Evolutionary conservation across 495 filamentous ascomycete genomes (phyloP).

Genomic region (Amphirosellinia nigrospora): DNA sequence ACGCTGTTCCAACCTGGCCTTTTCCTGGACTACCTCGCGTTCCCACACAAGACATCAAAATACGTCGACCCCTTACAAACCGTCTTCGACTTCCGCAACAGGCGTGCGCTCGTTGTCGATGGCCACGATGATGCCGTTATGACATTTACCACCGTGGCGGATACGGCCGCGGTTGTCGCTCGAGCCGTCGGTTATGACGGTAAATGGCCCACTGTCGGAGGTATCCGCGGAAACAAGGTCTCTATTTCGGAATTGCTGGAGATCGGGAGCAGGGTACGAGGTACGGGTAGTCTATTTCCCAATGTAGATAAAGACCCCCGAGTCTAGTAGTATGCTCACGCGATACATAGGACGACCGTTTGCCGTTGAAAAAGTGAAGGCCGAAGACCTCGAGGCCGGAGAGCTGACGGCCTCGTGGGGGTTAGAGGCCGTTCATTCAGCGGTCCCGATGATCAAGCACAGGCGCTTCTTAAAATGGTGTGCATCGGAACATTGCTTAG

Average conservation of each 20-base stretch:
- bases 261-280: conserved; percentile 57
- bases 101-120: conserved; percentile 56
- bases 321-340: neutral
- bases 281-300: conserved; percentile 37
- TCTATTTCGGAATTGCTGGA: conserved; percentile 50
- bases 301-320: neutral
- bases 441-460: conserved; percentile 50
- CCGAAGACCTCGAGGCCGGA: conserved; percentile 53
- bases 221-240: conserved; percentile 55
- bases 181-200: conserved; percentile 60
- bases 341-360: conserved; percentile 44
- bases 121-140: conserved; percentile 51
- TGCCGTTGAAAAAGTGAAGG: conserved; percentile 50
- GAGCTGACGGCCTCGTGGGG: conserved; percentile 53
- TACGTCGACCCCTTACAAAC: conserved; percentile 52
- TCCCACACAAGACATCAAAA: conserved; percentile 55
- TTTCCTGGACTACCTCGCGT: conserved; percentile 60
- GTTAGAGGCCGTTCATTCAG: conserved; percentile 48
- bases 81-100: conserved; percentile 54
- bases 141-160: conserved; percentile 54
- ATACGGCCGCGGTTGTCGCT: conserved; percentile 54
- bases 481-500: conserved; percentile 50
- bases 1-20: conserved; percentile 62
- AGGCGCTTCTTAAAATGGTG: conserved; percentile 40
- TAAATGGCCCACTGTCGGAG: conserved; percentile 61